Percentiles rank a stretch among this genome's conserved stretches.
Evolutionary conservation across 805 yeast species (phyloP).

Genomic region (Wickerhamomyces strasburgensis): DNA sequence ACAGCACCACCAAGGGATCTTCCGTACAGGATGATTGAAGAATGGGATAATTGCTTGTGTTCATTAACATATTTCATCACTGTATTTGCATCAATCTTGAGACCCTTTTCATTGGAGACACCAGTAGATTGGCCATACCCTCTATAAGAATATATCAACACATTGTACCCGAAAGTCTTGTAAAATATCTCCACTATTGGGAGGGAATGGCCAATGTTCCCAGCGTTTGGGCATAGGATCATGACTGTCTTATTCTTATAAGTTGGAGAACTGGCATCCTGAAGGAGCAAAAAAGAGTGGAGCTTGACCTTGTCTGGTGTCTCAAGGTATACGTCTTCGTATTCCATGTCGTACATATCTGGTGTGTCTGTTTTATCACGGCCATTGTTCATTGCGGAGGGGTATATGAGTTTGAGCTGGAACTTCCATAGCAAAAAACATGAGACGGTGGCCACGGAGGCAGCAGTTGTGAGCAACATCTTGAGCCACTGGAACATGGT

Average conservation of each 20-base stretch:
- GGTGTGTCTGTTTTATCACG: constrained; percentile 72
- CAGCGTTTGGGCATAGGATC: constrained; percentile 88
- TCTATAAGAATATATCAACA: constrained; percentile 79
- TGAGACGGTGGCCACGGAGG: constrained; percentile 39
- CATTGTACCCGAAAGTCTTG: constrained; percentile 61
- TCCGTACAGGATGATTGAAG: constrained; percentile 70
- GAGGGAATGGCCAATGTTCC: constrained; percentile 87
- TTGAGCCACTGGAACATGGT: constrained; percentile 23
- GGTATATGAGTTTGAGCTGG: constrained; percentile 74
- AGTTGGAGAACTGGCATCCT: constrained; percentile 33
- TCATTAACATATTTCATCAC: constrained; percentile 53
- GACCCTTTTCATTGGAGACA: constrained; percentile 65
- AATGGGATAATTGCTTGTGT: constrained; percentile 47
- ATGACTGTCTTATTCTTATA: constrained; percentile 65
- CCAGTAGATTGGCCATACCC: constrained; percentile 89
- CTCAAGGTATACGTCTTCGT: constrained; percentile 50
- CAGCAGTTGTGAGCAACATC: constrained; percentile 38
- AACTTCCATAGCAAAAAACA: constrained; percentile 51
- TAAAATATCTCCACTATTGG: constrained; percentile 75
- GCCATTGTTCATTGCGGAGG: constrained; percentile 75
- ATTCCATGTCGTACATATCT: constrained; percentile 58
- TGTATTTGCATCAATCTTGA: constrained; percentile 77
- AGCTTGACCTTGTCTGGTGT: constrained; percentile 70
- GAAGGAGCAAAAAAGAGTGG: constrained; percentile 58
- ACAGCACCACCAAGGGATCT: constrained; percentile 95